These are phyloP conservation scores for Uronychia binucleata DNA, from an alignment of 73 alveolate species.

Conservation along the genomic window DNA sequence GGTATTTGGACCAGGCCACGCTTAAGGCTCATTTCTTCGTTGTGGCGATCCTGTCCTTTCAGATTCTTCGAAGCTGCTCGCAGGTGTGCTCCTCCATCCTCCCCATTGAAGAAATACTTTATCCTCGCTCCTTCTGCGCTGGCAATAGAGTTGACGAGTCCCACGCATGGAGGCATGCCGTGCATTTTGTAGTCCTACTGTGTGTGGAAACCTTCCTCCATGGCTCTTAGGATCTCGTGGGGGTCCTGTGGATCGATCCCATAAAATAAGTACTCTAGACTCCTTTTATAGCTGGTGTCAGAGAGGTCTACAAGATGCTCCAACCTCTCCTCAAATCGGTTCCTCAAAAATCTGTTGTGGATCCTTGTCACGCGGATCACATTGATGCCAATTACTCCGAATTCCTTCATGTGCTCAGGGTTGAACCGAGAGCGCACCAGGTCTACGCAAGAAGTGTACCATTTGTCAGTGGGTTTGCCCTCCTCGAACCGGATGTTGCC, in stretches of 20 bases:
- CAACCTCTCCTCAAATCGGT: conserved; percentile 53
- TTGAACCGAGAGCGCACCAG: conserved; percentile 33
- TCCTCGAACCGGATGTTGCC: conserved; percentile 69
- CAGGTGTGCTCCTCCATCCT: conserved; percentile 50
- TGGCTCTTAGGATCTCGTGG: conserved; percentile 67
- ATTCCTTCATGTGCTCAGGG: conserved; percentile 52
- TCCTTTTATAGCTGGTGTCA: conserved; percentile 62
- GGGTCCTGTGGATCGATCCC: conserved; percentile 77
- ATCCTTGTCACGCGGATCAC: conserved; percentile 52
- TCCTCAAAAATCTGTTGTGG: conserved; percentile 49
- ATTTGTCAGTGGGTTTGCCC: conserved; percentile 56
- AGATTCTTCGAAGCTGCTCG: conserved; percentile 41
- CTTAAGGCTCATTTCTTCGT: background rate
- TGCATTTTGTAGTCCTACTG: conserved; percentile 55
- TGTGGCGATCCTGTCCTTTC: conserved; percentile 32
- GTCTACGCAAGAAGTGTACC: conserved; percentile 39
- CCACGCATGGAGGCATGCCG: conserved; percentile 70
- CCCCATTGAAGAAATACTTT: conserved; percentile 36
- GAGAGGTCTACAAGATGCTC: conserved; percentile 71
- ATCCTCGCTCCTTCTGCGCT: conserved; percentile 80
- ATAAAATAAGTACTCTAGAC: conserved; percentile 78
- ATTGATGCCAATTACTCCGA: conserved; percentile 47
- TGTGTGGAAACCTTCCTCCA: conserved; percentile 82
- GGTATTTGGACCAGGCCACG: conserved; percentile 63
- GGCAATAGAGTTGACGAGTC: conserved; percentile 70